Base-by-base conservation (phyloP, 2,329 filamentous ascomycete species). In the Chaetomiaceae sp. region DNA sequence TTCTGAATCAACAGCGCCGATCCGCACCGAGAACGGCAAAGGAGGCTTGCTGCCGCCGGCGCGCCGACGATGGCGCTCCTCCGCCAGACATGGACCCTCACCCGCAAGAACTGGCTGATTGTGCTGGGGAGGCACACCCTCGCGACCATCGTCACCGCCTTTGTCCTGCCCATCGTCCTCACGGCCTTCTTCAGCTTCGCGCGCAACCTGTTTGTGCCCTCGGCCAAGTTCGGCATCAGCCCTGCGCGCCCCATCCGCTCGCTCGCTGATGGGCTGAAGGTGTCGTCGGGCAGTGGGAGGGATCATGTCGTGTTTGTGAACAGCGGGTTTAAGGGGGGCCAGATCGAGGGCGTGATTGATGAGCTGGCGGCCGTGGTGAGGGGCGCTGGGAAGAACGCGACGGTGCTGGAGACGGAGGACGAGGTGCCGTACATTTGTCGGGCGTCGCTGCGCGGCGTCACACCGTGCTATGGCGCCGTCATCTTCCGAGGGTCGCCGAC, bases 161-260 rank as follows among this genome's bases (percentile, higher is more conserved):
- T 87, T 46, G 36, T 85, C 19, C 72, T 86, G 1, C 84, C 84
- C 3, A 69, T 86, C 29, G 64, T 79, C 40, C 70, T 87, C 47
- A 76, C 80, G 37, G 70, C 77, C 20, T 83, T 86, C 62, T 76
- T 87, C 56, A 80, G 75, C 49, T 92, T 87, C 68, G 86, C 89
- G 15, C 85, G 88, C 61, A 91, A 91, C 67, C 81, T 96, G 58
- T 92, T 95, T 64, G 81, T 91, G 3, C 86, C 89, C 1, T 86
- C 88, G 1, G 86, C 87, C 1, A 72, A 78, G 3, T 95, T 80
- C 64, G 91, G 91, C 40, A 83, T 96, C 59, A 87, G 85, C 40
- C 66, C 75, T 0, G 69, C 82, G 0, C 73, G 71, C 6, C 76
- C 83, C 0, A 71, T 96, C 57, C 80, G 84, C 55, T 79, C 81